Evolutionary conservation across 225 moss, liverwort and hornwort genomes (phyloP), one percentile per base, ranked within the genome.

Genomic region (Climacium dendroides): DNA sequence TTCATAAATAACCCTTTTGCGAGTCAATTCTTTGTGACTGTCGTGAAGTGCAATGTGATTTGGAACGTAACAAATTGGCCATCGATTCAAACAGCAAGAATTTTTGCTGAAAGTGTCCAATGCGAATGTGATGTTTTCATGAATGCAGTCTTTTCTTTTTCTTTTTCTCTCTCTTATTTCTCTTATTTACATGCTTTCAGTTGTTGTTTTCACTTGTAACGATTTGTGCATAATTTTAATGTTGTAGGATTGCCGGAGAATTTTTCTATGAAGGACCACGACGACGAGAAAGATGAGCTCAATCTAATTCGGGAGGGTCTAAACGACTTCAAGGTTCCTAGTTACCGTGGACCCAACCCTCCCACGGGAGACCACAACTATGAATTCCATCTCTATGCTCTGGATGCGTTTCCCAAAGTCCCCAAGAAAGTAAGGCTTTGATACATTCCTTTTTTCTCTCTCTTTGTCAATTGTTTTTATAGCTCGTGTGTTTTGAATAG

Each of bases 291-390:
- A 8, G 85, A 89, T 26, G 93, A 96, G 73, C 88, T 92, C 41
- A 89, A 88, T 77, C 89, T 82, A 26, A 90, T 98, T n/a, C 94
- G 94, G 60, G 95, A 98, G 89, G 98, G 98, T 29, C 47, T 91
- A 1, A 98, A 96, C 78, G 95, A 94, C 61, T 94, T 91, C 71
- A 95, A 96, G 88, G 79, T 84, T 18, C 95, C 92, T 9, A 89
- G 83, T 53, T 98, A 94, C 61, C 87, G 85, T 22, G 95, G 98
- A 6, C 95, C 96, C 5, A 91, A 90, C 43, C 94, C 95, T 34
- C 92, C 95, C 19, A 58, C 72, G 26, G 95, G 95, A 25, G 58
- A 85, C 0, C 94, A 94, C 61, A 91, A 82, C 82, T 91, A 95
- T 19, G 94, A 96, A 59, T 95, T 96, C 43, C 89, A 74, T 19